Conservation (phyloP, 371 early-diverging fungal species). For the Mucor plumbeus region DNA sequence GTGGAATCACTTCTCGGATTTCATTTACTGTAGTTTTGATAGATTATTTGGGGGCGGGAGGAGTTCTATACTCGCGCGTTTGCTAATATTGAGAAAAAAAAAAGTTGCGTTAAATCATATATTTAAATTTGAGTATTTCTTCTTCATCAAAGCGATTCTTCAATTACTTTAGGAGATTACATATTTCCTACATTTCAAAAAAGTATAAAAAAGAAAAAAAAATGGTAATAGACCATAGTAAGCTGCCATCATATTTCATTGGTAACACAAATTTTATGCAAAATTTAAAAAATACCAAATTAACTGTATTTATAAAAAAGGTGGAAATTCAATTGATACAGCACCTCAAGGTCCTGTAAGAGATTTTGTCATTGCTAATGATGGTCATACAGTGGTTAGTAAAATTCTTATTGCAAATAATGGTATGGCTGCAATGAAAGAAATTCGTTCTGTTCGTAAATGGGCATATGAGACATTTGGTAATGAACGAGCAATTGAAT, state of each 20-base stretch:
- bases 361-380: conserved; percentile 79
- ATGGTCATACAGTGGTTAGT: conserved; percentile 88
- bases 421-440: conserved; percentile 99
- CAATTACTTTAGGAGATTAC: background rate
- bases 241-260: conserved; percentile 9
- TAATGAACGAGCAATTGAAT: conserved; percentile 93
- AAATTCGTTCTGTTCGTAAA: conserved; percentile 96
- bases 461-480: conserved; percentile 99
- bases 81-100: background rate
- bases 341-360: conserved; percentile 65
- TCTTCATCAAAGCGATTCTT: background rate
- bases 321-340: conserved; percentile 63
- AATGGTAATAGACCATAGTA: conserved; percentile 12
- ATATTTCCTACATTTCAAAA: background rate
- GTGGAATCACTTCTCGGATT: background rate
- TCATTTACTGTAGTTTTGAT: background rate
- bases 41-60: background rate
- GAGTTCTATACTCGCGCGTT: background rate
- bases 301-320: conserved; percentile 25
- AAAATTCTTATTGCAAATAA: conserved; percentile 98
- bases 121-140: too few relatives aligned
- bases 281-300: background rate
- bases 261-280: conserved; percentile 10
- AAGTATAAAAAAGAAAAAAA: background rate
- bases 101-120: background rate